Base-by-base conservation (phyloP, 2,329 filamentous ascomycete genomes). In the Pleoardoris graminearum region DNA sequence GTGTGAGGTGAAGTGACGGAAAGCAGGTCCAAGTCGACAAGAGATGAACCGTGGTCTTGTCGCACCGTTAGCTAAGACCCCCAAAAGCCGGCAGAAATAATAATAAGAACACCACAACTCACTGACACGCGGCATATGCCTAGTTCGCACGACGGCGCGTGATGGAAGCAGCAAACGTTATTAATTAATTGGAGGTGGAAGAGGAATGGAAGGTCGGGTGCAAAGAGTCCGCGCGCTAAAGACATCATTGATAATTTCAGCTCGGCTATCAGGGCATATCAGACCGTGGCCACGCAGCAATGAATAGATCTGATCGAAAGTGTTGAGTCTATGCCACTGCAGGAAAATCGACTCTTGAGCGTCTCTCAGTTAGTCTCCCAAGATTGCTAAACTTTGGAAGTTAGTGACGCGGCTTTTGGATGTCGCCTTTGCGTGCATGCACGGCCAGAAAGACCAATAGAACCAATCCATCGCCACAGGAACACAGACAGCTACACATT, bases 11-110 rank as follows among this genome's bases (percentile, higher is more conserved):
- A 66, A 65, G 62, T 65, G 63, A 65, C 59, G 62, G 61, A 68
- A 61, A 59, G 58, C 63, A 62, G 58, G 59, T 58, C 63, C 58
- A 71, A 69, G 63, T 68, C 61, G 55, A 55, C 61, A 59, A 65
- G 51, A 67, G 55, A 57, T 61, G 63, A 69, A 67, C 64, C 63
- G 67, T 62, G 63, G 44, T 60, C 64, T 69, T 58, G 68, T 68
- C 63, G 60, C 66, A 70, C 66, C 36, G 46, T 48, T 41, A 42
- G 46, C 59, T 69, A 66, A 68, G 64, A 49, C 54, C 45, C 32
- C 54, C 50, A 50, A 58, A 57, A 54, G 50, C 46, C 54, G 36
- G 49, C 50, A 52, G 43, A 37, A 60, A 52, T 23, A 50, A 48
- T 19, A 30, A 17, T 42, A 50, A 39, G 38, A 51, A 50, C 51